Evolutionary conservation across 257 asterid genomes (phyloP), one percentile per base, ranked within the genome.

Genomic region (Primulina huaijiensis): DNA sequence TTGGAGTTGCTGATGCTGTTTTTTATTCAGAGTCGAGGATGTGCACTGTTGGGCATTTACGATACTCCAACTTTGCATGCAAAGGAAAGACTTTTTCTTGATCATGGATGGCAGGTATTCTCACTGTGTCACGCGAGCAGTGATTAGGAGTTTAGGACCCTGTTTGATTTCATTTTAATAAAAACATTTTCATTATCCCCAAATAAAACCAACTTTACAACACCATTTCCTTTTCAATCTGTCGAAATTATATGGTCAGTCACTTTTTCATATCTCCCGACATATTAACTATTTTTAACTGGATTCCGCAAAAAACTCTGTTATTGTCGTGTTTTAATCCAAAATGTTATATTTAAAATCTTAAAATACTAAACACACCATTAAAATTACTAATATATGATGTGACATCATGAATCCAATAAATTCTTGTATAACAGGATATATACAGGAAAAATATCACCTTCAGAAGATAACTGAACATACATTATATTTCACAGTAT

Each of bases 91-190:
- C 96, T 94, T 76, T 94, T 94, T 58, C 96, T 94, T 72, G 93
- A 94, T 80, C 92, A 89, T 70, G 97, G 97, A 63, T 94, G 99
- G 97, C 91, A 88, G 97, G 97, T 94, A 87, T 66, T 71, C 23
- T 67, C 64, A 71, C 65, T 2, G 43, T 62, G 29, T 72, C 58
- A 35, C 34, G 14, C n/a, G 53, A 70, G 58, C 65, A 65, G 21
- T 50, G 57, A 50, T n/a, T 16, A 16, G 21, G 57, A 16, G 57
- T 16, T n/a, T 16, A 16, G 21, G 57, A 16, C 8, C n/a, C 8
- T 38, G 46, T 9, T 38, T 9, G 40, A 43, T 11, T 43, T 17
- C 53, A 11, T 43, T 43, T 11, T 12, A 27, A 2, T 2, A 43
- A 43, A 43, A 43, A 11, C 53, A 10, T 43, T 43, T 43, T 12